A percentile compares a stretch with the other conserved stretches of the same genome.
These are phyloP conservation scores for Selaginella moellendorffii DNA, from an alignment of 75 land plant genomes.

Conservation along the genomic window DNA sequence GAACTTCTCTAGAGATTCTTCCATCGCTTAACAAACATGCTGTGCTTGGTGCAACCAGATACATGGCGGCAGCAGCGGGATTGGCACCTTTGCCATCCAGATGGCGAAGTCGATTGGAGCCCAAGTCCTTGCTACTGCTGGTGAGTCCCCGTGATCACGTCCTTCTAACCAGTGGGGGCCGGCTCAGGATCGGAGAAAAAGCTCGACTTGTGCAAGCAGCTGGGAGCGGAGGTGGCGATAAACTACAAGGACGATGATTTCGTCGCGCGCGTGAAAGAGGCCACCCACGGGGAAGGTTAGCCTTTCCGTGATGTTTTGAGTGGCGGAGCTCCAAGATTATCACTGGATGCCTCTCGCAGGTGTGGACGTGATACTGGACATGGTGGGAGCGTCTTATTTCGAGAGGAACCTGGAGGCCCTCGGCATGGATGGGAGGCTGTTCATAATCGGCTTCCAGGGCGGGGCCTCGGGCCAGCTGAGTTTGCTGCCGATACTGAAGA, in stretches of 20 bases:
- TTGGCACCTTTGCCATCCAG: slow-evolving; percentile 83
- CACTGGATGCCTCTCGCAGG: too few relatives aligned
- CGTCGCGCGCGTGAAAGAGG: slow-evolving; percentile 65
- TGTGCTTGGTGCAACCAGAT: slow-evolving; percentile 24
- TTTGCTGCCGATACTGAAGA: slow-evolving; percentile 34
- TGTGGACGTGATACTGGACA: slow-evolving; percentile 85
- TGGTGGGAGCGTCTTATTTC: slow-evolving; percentile 65
- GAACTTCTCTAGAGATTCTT: too few relatives aligned
- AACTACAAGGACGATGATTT: slow-evolving; percentile 91
- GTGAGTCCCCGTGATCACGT: slow-evolving; percentile 15
- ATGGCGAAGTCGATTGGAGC: slow-evolving; percentile 60
- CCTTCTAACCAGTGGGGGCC: background rate
- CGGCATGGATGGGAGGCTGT: slow-evolving; percentile 71
- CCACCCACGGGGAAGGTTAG: slow-evolving; percentile 74
- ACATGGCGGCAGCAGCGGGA: slow-evolving; percentile 92
- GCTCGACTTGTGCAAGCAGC: slow-evolving; percentile 46
- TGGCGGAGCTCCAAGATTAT: too few relatives aligned
- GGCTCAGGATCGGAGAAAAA: slow-evolving; percentile 64
- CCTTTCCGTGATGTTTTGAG: too few relatives aligned
- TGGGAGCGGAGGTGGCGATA: slow-evolving; percentile 89
- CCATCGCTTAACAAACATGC: too few relatives aligned
- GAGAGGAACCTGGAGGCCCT: slow-evolving; percentile 63
- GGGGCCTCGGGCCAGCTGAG: slow-evolving; percentile 41
- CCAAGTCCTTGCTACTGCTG: slow-evolving; percentile 71
- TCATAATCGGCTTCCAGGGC: slow-evolving; percentile 64